Conservation (phyloP, 2,329 filamentous ascomycete species). For the Claviceps digitariae region DNA sequence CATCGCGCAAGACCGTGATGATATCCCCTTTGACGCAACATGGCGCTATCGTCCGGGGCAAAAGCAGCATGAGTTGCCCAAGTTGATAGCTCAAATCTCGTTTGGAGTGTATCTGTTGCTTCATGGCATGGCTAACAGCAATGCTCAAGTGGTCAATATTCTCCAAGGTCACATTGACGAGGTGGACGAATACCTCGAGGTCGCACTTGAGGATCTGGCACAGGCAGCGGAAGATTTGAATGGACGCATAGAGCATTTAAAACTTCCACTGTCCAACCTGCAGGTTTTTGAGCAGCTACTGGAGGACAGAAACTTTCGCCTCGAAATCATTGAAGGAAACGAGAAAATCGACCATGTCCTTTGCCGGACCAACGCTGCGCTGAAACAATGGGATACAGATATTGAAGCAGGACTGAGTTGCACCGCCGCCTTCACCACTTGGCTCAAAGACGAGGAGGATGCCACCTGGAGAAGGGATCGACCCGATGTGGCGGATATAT, state of each 20-base stretch:
- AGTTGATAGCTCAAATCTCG: constrained; percentile 81
- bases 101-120: constrained; percentile 86
- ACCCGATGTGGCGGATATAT: constrained; percentile 55
- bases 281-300: constrained; percentile 78
- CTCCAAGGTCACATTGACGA: constrained; percentile 88
- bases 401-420: constrained; percentile 64
- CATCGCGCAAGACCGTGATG: constrained; percentile 53
- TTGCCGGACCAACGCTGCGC: constrained; percentile 58
- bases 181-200: constrained; percentile 80
- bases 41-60: constrained; percentile 69
- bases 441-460: constrained; percentile 54
- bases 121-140: constrained; percentile 75
- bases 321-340: constrained; percentile 74
- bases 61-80: constrained; percentile 75
- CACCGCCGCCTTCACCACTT: constrained; percentile 62
- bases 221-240: constrained; percentile 66
- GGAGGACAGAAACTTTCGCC: constrained; percentile 68
- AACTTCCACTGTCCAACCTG: constrained; percentile 71
- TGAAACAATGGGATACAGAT: constrained; percentile 69
- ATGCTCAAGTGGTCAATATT: constrained; percentile 76
- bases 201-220: constrained; percentile 72
- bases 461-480: constrained; percentile 49
- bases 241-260: constrained; percentile 66
- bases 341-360: constrained; percentile 85
- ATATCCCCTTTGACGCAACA: constrained; percentile 55